phyloP scores from a whole-genome alignment of 1,284 basidiomycete genomes.

The Omphalotus olearius region DNA sequence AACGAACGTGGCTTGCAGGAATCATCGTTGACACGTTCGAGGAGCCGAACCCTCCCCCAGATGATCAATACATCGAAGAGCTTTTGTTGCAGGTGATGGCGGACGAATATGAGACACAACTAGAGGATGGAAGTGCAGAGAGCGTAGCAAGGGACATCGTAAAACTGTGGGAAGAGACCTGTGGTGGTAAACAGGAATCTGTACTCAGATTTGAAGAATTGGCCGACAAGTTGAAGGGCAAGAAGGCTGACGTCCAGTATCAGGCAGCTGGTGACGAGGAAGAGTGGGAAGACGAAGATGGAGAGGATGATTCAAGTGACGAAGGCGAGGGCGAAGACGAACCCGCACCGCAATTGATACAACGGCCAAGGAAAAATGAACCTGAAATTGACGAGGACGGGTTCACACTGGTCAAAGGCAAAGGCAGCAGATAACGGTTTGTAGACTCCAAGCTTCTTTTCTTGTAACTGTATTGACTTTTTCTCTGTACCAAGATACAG shows the following conservation, averaged over 20 bases:
- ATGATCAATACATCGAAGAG: conserved; percentile 14
- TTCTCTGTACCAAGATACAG: no score
- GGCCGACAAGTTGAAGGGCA: conserved; percentile 13
- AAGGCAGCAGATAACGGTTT: conserved; percentile 31
- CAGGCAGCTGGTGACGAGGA: conserved; percentile 32
- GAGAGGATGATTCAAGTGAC: conserved; percentile 34
- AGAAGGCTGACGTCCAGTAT: conserved; percentile 4
- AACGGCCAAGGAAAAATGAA: conserved; percentile 37
- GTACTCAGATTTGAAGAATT: conserved; percentile 10
- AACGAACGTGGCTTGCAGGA: conserved; percentile 14
- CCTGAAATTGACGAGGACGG: conserved; percentile 85
- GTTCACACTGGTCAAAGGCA: conserved; percentile 76
- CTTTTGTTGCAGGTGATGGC: conserved; percentile 13
- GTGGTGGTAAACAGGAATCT: conserved; percentile 6
- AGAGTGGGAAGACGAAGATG: conserved; percentile 32
- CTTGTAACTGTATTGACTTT: not conserved
- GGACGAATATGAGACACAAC: conserved; percentile 14
- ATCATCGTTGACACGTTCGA: conserved; percentile 14
- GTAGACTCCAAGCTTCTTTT: not conserved
- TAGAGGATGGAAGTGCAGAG: conserved; percentile 15
- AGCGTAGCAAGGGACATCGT: conserved; percentile 13
- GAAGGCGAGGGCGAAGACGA: conserved; percentile 39
- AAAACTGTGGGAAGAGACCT: conserved; percentile 9
- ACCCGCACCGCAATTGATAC: conserved; percentile 48
- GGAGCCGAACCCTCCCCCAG: conserved; percentile 7